phyloP scores from a whole-genome alignment of 176 grass and related monocot genomes.

The Bothriochloa decipiens region DNA sequence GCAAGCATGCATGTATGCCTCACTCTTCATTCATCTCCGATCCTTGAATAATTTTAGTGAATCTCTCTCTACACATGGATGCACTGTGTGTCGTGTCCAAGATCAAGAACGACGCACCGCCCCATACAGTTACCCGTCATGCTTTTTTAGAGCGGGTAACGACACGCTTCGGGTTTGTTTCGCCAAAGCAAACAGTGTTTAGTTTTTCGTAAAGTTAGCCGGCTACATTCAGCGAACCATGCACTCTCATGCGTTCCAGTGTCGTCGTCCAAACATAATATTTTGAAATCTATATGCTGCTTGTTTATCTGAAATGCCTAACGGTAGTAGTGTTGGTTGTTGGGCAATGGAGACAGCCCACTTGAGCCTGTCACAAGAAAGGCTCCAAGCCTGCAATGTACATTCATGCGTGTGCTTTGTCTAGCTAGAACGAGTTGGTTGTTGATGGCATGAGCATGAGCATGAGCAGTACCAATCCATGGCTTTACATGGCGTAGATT shows the following conservation, averaged over 20 bases:
- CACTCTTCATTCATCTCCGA: background rate
- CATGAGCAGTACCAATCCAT: background rate
- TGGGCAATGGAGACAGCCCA: background rate
- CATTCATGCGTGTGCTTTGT: background rate
- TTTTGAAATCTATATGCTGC: too few species aligned
- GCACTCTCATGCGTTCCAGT: too few species aligned
- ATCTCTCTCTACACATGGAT: background rate
- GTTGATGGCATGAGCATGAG: constrained; percentile 1
- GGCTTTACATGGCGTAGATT: background rate
- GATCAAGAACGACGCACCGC: background rate
- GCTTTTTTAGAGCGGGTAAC: constrained; percentile 11
- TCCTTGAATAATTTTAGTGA: background rate
- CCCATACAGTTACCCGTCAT: background rate
- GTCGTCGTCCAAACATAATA: background rate
- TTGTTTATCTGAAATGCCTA: constrained; percentile 1
- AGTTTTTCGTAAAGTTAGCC: background rate
- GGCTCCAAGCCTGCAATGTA: background rate
- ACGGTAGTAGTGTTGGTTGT: background rate
- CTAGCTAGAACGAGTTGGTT: background rate
- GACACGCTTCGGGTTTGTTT: background rate
- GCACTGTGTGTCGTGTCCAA: background rate
- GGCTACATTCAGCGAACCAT: constrained; percentile 28
- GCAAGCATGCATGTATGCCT: too few species aligned
- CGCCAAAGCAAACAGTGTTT: constrained; percentile 2
- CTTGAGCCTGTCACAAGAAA: constrained; percentile 11